Percentiles rank a stretch among this genome's conserved stretches.
Evolutionary conservation across 805 yeast genomes (phyloP).

Genomic region (Cyberlindnera japonica): DNA sequence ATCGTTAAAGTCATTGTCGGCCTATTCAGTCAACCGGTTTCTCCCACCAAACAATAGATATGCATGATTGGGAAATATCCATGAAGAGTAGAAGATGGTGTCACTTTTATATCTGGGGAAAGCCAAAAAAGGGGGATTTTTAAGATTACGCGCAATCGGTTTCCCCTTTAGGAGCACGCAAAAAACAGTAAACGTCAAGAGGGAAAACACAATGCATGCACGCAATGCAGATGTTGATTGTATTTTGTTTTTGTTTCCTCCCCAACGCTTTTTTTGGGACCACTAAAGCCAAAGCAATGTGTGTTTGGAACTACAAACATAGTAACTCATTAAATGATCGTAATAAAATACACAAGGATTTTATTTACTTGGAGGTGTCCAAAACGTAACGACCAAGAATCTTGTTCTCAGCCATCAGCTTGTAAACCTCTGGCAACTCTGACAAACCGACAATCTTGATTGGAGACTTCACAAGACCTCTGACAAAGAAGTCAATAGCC

Average conservation of each 20-base stretch:
- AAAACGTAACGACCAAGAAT: constrained; percentile 77
- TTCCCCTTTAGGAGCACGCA: background rate
- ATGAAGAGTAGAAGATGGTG: background rate
- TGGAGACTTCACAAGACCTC: constrained; percentile 63
- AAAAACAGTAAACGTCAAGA: no score
- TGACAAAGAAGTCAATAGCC: constrained; percentile 62
- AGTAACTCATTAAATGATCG: no score
- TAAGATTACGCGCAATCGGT: background rate
- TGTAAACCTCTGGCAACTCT: constrained; percentile 48
- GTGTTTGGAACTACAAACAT: no score
- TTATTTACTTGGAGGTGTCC: constrained; percentile 56
- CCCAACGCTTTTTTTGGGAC: no score
- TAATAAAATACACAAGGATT: no score
- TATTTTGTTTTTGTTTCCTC: no score
- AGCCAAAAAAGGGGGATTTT: background rate
- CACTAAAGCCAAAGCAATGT: no score
- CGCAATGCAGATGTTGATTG: no score
- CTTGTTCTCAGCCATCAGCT: constrained; percentile 52
- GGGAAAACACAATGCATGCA: no score
- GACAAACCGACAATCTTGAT: constrained; percentile 54
- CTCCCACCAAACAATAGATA: background rate
- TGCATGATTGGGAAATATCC: background rate
- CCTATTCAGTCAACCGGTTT: background rate
- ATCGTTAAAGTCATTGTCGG: background rate
- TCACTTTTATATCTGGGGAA: background rate